Base-by-base conservation (phyloP, 2,329 filamentous ascomycete genomes). In the Fusarium protoensiforme region DNA sequence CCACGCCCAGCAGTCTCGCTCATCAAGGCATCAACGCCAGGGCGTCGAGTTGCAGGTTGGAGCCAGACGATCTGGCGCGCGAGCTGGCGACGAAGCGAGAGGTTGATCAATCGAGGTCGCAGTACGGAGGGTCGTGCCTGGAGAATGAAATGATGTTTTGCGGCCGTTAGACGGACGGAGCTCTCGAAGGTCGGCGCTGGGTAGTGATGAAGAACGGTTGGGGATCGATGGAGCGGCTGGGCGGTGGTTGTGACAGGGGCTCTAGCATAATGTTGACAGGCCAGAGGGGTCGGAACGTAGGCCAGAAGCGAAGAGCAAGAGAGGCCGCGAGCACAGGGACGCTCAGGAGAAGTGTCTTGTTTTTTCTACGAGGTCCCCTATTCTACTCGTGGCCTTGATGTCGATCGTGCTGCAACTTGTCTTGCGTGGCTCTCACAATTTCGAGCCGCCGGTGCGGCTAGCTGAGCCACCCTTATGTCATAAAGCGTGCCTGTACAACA, bases 401-500 rank as follows among this genome's bases (percentile, higher is more conserved):
- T 74, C 68, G 76, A 76, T 77, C 75, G 65, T 75, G 41, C 61
- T 64, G 68, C 61, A 59, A 74, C 48, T 74, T 76, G 76, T 76
- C 76, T 78, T 78, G 76, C 76, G 76, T 78, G 76, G 73, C 75
- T 76, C 75, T 75, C 76, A 76, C 74, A 78, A 77, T 78, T 78
- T 78, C 75, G 63, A 78, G 38, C 61, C 31, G 61, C 62, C 64
- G 62, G 65, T 65, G 64, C 71, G 62, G 68, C 68, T 67, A 67
- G 74, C 75, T 77, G 74, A 78, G 76, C 75, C 76, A 78, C 76
- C 76, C 76, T 77, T 78, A 78, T 78, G 76, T 78, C 76, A 78
- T 78, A 76, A 78, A 51, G 46, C 46, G 46, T 51, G 46, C 27
- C 46, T 51, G 46, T 51, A 29, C 46, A 51, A 29, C 46, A 51